Evolutionary conservation across 768 basidiomycete species (phyloP).

Genomic region (Mycena pura): DNA sequence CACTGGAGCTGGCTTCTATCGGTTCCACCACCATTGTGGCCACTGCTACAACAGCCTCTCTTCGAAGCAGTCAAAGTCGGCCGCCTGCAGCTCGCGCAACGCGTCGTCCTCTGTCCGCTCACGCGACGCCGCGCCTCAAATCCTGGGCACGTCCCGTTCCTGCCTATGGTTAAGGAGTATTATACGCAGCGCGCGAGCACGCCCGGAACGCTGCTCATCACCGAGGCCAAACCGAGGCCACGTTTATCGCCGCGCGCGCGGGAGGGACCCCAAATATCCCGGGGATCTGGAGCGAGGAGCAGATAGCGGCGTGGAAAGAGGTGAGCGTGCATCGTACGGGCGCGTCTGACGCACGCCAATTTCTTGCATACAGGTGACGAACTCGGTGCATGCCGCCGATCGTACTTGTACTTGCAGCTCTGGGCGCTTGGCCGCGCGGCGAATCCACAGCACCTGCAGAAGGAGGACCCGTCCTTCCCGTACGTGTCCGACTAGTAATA

Average conservation of each 20-base stretch:
- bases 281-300: constrained; percentile 27
- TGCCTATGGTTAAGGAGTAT: constrained; percentile 36
- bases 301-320: constrained; percentile 52
- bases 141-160: constrained; percentile 30
- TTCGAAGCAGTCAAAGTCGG: constrained; percentile 17
- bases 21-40: too few species aligned
- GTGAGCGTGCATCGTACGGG: too few species aligned
- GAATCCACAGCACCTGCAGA: constrained; percentile 27
- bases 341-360: not conserved
- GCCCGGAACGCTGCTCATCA: constrained; percentile 46
- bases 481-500: constrained; percentile 37
- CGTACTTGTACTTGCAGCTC: constrained; percentile 51
- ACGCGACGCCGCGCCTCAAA: constrained; percentile 39
- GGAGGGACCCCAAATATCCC: constrained; percentile 43
- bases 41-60: not conserved
- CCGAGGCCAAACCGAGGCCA: too few species aligned
- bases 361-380: constrained; percentile 41
- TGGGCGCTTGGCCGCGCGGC: constrained; percentile 53
- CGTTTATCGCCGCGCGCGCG: constrained; percentile 40
- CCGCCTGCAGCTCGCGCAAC: constrained; percentile 29
- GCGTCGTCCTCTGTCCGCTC: constrained; percentile 44
- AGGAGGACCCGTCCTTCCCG: constrained; percentile 33
- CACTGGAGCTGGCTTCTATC: too few species aligned
- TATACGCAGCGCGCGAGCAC: constrained; percentile 40
- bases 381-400: constrained; percentile 55